These are phyloP conservation scores for Cryoendolithus antarcticus DNA, from an alignment of 2,329 filamentous ascomycete species.

Conservation along the genomic window DNA sequence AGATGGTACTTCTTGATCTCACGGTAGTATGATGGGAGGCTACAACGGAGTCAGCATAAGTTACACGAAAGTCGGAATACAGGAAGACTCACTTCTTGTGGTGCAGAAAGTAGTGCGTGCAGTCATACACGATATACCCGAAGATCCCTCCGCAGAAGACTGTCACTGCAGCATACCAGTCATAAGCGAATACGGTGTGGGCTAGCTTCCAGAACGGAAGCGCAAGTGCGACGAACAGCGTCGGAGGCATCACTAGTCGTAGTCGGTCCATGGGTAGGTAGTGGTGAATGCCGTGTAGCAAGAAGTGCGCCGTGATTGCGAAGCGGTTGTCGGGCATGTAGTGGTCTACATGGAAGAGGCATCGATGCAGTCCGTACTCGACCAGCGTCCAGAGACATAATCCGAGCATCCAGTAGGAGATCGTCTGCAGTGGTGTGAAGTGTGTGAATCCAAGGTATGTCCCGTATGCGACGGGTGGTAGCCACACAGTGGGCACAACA, in stretches of 20 bases:
- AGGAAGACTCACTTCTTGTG: conserved; percentile 59
- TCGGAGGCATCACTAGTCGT: conserved; percentile 90
- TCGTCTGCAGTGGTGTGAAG: conserved; percentile 36
- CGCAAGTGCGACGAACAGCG: conserved; percentile 72
- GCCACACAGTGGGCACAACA: conserved; percentile 71
- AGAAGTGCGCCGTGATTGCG: conserved; percentile 76
- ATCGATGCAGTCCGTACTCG: conserved; percentile 81
- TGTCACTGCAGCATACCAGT: conserved; percentile 69
- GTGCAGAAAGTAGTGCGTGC: conserved; percentile 98
- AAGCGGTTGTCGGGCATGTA: conserved; percentile 86
- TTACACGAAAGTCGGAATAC: neutral
- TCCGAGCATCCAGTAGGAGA: conserved; percentile 56
- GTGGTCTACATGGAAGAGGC: conserved; percentile 87
- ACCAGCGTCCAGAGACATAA: conserved; percentile 75
- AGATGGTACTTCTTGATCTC: conserved; percentile 95
- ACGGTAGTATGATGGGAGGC: conserved; percentile 78
- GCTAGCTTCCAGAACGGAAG: conserved; percentile 87
- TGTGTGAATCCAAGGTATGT: conserved; percentile 52
- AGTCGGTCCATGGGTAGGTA: conserved; percentile 99
- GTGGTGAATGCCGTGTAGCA: conserved; percentile 93
- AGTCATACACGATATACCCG: conserved; percentile 89
- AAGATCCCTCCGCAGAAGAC: conserved; percentile 86
- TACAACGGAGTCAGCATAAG: conserved; percentile 17
- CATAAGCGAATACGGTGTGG: conserved; percentile 66
- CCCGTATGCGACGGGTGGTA: conserved; percentile 70